Conservation (phyloP, 805 yeast genomes). For the Saccharomycopsis vini region DNA sequence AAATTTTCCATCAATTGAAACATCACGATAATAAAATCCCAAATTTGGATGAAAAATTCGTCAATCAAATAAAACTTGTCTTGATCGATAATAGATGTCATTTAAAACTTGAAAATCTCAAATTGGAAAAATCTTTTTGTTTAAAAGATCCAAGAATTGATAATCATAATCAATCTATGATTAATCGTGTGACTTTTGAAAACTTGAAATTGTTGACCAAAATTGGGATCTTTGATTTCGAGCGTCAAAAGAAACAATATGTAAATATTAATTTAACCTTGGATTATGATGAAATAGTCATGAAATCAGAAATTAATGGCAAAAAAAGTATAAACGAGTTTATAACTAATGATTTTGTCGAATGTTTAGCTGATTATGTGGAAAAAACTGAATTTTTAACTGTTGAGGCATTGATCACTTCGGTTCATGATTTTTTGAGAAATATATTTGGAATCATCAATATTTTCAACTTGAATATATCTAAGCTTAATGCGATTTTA, state of each 20-base stretch:
- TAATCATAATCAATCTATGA: constrained; percentile 9
- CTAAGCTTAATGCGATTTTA: constrained; percentile 83
- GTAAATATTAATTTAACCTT: constrained; percentile 51
- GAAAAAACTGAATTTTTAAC: constrained; percentile 80
- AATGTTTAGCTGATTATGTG: constrained; percentile 48
- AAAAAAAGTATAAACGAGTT: constrained; percentile 18
- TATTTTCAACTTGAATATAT: constrained; percentile 41
- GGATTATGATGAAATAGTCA: constrained; percentile 29
- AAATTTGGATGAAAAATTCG: constrained; percentile 32
- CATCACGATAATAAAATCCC: constrained; percentile 28
- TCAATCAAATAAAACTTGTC: constrained; percentile 37
- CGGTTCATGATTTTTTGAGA: constrained; percentile 52
- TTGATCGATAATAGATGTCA: constrained; percentile 23
- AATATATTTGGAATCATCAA: constrained; percentile 32
- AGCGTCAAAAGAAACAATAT: constrained; percentile 71
- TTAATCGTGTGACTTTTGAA: constrained; percentile 31
- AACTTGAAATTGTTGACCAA: constrained; percentile 56
- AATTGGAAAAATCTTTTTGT: constrained; percentile 3
- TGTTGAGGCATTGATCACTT: constrained; percentile 81
- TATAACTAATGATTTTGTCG: constrained; percentile 34
- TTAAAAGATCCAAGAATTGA: constrained; percentile 5
- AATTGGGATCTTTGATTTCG: constrained; percentile 93
- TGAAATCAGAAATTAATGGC: constrained; percentile 11
- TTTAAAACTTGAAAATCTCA: constrained; percentile 26
- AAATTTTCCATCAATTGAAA: constrained; percentile 37